Evolutionary conservation across 2,329 filamentous ascomycete species (phyloP).

Genomic region (Ophiosphaerella korrae): DNA sequence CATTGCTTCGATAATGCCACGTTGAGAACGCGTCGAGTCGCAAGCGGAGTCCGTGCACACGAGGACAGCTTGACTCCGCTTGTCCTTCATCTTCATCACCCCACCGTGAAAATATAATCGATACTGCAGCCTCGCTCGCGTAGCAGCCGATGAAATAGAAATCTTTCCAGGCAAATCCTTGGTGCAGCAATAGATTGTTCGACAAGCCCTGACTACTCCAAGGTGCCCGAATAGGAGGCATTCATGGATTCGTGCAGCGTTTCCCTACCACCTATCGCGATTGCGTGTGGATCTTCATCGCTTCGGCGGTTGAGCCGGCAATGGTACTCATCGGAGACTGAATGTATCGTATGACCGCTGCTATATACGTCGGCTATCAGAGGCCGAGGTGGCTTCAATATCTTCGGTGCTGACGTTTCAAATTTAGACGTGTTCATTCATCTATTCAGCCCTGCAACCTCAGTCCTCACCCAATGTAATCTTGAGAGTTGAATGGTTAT

Average conservation of each 20-base stretch:
- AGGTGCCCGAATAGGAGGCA: neutral
- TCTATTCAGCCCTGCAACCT: conserved; percentile 19
- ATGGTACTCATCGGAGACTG: conserved; percentile 1
- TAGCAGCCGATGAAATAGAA: neutral
- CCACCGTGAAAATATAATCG: too few relatives aligned
- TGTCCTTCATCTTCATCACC: too few relatives aligned
- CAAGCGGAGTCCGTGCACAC: too few relatives aligned
- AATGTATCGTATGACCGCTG: conserved; percentile 1
- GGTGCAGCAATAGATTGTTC: neutral
- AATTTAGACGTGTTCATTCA: conserved; percentile 32
- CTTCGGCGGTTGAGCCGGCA: conserved; percentile 23
- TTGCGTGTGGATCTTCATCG: neutral
- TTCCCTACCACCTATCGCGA: too few relatives aligned
- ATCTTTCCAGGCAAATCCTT: neutral
- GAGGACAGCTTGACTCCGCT: too few relatives aligned
- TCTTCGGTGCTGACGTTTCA: conserved; percentile 20
- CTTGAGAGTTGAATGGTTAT: neutral
- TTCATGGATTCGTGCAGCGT: too few relatives aligned
- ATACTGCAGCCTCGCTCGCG: neutral
- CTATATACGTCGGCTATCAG: conserved; percentile 8
- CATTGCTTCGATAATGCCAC: too few relatives aligned
- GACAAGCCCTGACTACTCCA: neutral
- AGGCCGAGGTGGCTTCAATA: conserved; percentile 5
- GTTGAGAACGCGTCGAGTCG: too few relatives aligned
- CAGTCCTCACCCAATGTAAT: conserved; percentile 11